Evolutionary conservation across 345 rosid species (phyloP).

Genomic region (Atalantia buxifolia): DNA sequence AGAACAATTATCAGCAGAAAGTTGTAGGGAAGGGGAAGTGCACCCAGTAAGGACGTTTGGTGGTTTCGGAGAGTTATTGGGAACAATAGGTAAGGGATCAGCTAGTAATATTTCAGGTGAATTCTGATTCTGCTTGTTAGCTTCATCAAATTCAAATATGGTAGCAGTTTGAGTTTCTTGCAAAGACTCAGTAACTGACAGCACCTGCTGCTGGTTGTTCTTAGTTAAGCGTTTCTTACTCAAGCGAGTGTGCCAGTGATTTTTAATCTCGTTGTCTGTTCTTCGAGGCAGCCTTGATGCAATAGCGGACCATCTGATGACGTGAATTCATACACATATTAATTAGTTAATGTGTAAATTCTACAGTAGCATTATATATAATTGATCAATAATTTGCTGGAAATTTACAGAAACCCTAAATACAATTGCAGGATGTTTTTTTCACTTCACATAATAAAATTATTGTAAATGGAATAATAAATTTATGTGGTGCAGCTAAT

Average conservation of each 20-base stretch:
- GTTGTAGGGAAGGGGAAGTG: background rate
- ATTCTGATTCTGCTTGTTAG: background rate
- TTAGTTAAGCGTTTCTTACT: background rate
- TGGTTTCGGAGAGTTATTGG: background rate
- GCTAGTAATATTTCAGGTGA: background rate
- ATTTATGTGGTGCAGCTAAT: no score
- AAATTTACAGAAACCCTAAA: no score
- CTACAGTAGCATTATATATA: no score
- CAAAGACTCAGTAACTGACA: background rate
- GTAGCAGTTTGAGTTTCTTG: background rate
- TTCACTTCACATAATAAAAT: no score
- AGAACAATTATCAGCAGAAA: background rate
- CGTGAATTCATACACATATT: background rate
- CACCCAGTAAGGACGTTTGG: background rate
- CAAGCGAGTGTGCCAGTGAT: slow-evolving; percentile 42
- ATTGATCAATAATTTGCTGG: no score
- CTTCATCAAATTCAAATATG: background rate
- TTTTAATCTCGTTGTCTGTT: slow-evolving; percentile 9
- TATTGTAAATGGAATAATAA: no score
- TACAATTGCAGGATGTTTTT: no score
- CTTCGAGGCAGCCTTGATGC: slow-evolving; percentile 46
- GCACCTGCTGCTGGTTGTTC: slow-evolving; percentile 2
- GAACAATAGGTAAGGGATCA: background rate
- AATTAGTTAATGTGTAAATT: background rate
- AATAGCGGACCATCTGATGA: slow-evolving; percentile 51